Evolutionary conservation across 805 yeast genomes (phyloP).

Genomic region (Debaryomyces castellii): DNA sequence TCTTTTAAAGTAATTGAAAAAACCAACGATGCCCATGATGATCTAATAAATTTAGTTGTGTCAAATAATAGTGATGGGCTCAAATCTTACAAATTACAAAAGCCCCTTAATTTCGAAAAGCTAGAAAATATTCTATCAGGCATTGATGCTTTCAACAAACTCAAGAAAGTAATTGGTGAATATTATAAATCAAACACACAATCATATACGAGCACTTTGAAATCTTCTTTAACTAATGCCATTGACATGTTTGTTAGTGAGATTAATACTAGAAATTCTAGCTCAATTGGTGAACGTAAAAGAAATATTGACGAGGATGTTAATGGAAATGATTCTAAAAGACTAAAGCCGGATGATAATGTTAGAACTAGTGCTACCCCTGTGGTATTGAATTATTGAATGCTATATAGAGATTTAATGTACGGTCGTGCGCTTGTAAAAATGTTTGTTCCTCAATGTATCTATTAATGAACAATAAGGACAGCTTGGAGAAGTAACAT

Average conservation of each 20-base stretch:
- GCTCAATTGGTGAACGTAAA: background rate
- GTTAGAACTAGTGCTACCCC: constrained; percentile 5
- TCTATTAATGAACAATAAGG: background rate
- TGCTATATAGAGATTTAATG: background rate
- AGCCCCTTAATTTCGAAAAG: background rate
- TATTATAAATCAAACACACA: background rate
- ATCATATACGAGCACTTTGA: background rate
- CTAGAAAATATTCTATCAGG: background rate
- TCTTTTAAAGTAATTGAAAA: constrained; percentile 1
- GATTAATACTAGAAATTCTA: background rate
- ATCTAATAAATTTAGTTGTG: background rate
- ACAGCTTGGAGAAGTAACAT: background rate
- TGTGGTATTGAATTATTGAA: constrained; percentile 9
- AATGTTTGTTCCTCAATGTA: background rate
- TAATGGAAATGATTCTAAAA: constrained; percentile 5
- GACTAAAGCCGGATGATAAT: constrained; percentile 8
- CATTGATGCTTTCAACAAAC: background rate
- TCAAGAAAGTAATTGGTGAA: background rate
- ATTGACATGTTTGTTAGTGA: background rate
- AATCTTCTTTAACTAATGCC: background rate
- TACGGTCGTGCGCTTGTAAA: background rate
- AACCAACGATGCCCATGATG: background rate
- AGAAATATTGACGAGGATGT: background rate
- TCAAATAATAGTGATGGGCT: background rate
- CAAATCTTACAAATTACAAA: background rate